Percentiles rank a stretch among this genome's conserved stretches.
These are phyloP conservation scores for Cruciata laevipes DNA, from an alignment of 257 asterid genomes.

Conservation along the genomic window DNA sequence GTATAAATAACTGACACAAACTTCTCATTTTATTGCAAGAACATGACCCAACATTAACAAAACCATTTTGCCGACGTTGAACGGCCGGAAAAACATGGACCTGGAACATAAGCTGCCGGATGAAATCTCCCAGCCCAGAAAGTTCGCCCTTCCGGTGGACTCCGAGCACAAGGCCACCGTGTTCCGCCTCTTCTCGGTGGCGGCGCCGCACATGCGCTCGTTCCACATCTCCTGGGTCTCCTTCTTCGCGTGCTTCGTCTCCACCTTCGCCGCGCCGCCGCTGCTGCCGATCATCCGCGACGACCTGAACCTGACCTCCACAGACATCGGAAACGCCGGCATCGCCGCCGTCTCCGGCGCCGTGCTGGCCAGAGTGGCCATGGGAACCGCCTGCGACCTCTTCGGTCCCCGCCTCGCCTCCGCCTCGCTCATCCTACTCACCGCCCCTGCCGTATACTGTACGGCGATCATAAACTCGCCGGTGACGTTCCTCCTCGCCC, in stretches of 20 bases:
- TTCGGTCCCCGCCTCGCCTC: constrained; percentile 78
- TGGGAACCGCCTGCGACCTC: constrained; percentile 83
- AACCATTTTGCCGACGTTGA: neutral
- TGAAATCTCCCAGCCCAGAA: constrained; percentile 24
- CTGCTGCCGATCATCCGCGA: constrained; percentile 80
- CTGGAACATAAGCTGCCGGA: constrained; percentile 7
- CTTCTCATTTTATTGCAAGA: neutral
- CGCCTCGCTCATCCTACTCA: constrained; percentile 49
- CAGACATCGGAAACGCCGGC: constrained; percentile 83
- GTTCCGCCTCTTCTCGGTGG: constrained; percentile 40
- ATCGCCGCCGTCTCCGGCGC: constrained; percentile 90
- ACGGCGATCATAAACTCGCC: constrained; percentile 40
- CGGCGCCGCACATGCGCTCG: constrained; percentile 80
- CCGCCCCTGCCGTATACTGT: constrained; percentile 72
- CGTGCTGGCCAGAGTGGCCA: constrained; percentile 63
- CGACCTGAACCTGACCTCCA: constrained; percentile 65
- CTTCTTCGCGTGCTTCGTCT: constrained; percentile 79
- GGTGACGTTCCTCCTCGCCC: constrained; percentile 40
- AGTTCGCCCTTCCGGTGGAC: constrained; percentile 59
- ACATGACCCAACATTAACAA: neutral
- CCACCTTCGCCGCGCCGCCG: constrained; percentile 86
- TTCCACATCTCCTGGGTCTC: constrained; percentile 87
- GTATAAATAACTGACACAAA: constrained; percentile 13
- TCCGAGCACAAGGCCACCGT: constrained; percentile 69
- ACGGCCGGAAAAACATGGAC: constrained; percentile 27